phyloP scores from a whole-genome alignment of 352 stramenopile species.

The Aphanomyces invadans region DNA sequence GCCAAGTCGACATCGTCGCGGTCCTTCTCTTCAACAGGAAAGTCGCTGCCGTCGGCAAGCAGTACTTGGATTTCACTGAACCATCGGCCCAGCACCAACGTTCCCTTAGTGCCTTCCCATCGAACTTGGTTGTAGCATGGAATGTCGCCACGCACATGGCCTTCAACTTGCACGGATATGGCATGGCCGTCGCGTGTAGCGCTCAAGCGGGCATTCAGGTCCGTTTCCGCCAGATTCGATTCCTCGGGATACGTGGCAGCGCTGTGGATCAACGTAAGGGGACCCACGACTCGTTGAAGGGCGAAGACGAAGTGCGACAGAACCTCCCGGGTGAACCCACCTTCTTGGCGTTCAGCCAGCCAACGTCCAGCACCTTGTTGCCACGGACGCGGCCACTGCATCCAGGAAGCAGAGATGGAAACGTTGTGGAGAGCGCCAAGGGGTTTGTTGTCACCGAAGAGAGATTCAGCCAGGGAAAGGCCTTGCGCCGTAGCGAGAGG shows the following conservation, averaged over 20 bases:
- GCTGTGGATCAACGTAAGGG: background rate
- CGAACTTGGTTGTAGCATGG: conserved; percentile 10
- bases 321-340: background rate
- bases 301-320: background rate
- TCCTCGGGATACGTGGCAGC: background rate
- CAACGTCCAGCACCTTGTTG: background rate
- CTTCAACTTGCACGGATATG: background rate
- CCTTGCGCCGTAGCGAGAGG: conserved; percentile 4
- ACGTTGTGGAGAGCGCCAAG: background rate
- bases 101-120: background rate
- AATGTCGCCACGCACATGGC: background rate
- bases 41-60: background rate
- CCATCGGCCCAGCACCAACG: background rate
- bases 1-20: conserved; percentile 1
- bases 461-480: background rate
- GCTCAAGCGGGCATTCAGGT: background rate
- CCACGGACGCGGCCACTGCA: conserved; percentile 4
- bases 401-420: background rate
- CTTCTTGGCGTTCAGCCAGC: background rate
- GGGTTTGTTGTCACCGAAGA: background rate
- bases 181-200: background rate
- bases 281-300: background rate
- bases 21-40: background rate
- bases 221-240: background rate
- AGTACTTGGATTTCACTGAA: conserved; percentile 6